These are phyloP conservation scores for Plantago coronopus DNA, from an alignment of 305 asterid species.

Conservation along the genomic window DNA sequence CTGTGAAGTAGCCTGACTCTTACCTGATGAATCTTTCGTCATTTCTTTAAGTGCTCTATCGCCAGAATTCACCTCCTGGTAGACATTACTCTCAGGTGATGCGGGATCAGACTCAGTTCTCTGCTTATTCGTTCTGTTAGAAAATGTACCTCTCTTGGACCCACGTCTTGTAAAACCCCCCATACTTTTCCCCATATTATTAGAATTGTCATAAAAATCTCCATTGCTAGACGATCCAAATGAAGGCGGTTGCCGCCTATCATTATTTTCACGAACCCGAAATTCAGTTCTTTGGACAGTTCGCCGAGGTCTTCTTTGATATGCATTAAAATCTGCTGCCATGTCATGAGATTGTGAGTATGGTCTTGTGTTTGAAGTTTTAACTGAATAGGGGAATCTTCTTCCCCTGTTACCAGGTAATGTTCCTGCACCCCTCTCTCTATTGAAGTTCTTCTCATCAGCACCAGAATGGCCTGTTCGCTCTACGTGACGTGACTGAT, in stretches of 20 bases:
- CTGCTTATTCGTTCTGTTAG: conserved; percentile 49
- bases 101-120: conserved; percentile 39
- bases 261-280: conserved; percentile 71
- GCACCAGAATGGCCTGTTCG: conserved; percentile 33
- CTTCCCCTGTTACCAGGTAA: conserved; percentile 60
- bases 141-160: conserved; percentile 60
- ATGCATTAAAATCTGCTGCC: conserved; percentile 47
- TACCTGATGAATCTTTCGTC: conserved; percentile 31
- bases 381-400: conserved; percentile 68
- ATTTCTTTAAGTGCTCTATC: conserved; percentile 39
- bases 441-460: conserved; percentile 42
- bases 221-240: conserved; percentile 33
- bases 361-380: conserved; percentile 48
- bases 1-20: conserved; percentile 34
- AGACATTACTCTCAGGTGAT: conserved; percentile 33
- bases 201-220: conserved; percentile 43
- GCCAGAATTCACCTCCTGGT: conserved; percentile 41
- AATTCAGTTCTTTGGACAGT: conserved; percentile 72
- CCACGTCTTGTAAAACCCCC: conserved; percentile 63
- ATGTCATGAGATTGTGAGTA: conserved; percentile 38
- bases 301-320: conserved; percentile 70
- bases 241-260: conserved; percentile 45
- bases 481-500: conserved; percentile 34
- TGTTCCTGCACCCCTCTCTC: conserved; percentile 45
- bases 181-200: conserved; percentile 38